These are phyloP conservation scores for Paracamarosporium sp. DNA, from an alignment of 2,329 filamentous ascomycete species.

Conservation along the genomic window DNA sequence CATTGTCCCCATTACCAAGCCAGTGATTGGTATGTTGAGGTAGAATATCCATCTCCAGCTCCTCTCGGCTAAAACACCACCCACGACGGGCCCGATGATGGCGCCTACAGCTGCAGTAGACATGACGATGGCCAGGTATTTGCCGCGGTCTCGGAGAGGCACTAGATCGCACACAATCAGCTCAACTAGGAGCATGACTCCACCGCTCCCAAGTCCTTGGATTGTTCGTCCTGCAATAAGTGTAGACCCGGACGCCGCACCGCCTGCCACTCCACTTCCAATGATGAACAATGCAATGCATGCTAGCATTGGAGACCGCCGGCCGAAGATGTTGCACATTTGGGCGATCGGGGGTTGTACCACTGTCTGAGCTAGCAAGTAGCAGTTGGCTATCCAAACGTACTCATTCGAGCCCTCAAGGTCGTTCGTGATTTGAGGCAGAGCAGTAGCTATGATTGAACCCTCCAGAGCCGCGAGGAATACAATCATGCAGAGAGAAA, in stretches of 20 bases:
- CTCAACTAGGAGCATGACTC: conserved; percentile 51
- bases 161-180: conserved; percentile 58
- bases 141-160: conserved; percentile 51
- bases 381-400: conserved; percentile 46
- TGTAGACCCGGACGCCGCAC: conserved; percentile 50
- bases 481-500: no score
- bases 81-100: conserved; percentile 22
- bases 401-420: conserved; percentile 34
- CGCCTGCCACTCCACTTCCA: conserved; percentile 60
- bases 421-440: conserved; percentile 44
- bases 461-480: conserved; percentile 39
- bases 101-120: conserved; percentile 18
- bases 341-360: conserved; percentile 59
- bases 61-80: conserved; percentile 23
- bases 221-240: conserved; percentile 62
- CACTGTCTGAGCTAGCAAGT: conserved; percentile 44
- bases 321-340: conserved; percentile 58
- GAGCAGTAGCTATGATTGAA: conserved; percentile 44
- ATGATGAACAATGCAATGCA: conserved; percentile 52
- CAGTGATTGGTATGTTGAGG: conserved; percentile 33
- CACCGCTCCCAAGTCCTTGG: conserved; percentile 58
- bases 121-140: conserved; percentile 36
- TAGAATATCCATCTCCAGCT: conserved; percentile 56
- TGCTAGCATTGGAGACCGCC: conserved; percentile 45
- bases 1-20: background rate